These are phyloP conservation scores for Boechera stricta DNA, from an alignment of 345 rosid species.

Conservation along the genomic window DNA sequence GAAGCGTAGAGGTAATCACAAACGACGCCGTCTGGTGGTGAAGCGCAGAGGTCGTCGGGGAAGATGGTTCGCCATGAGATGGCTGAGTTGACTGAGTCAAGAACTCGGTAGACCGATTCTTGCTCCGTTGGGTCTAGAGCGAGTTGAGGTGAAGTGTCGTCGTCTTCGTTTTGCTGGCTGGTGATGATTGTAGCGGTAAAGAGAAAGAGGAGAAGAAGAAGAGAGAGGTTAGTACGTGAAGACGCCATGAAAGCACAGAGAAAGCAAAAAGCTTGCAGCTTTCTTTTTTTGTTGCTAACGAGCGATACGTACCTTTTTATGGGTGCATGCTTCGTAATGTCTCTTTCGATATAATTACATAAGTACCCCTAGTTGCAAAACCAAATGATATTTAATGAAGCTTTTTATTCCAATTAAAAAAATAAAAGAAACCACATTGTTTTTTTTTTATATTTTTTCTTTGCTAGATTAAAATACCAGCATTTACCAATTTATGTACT, in stretches of 20 bases:
- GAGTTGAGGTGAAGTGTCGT: conserved; percentile 33
- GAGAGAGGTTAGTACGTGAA: conserved; percentile 14
- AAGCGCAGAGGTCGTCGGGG: conserved; percentile 66
- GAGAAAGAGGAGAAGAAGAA: conserved; percentile 40
- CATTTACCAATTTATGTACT: not conserved
- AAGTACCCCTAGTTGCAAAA: not conserved
- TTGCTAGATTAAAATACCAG: not conserved
- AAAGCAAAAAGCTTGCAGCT: conserved; percentile 14
- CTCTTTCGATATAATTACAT: not conserved
- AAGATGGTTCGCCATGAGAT: conserved; percentile 64
- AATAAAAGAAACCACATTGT: not conserved
- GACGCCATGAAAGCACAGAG: conserved; percentile 42
- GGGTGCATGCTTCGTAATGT: conserved; percentile 22
- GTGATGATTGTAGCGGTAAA: conserved; percentile 27
- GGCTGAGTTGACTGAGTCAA: conserved; percentile 57
- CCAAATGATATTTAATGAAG: not conserved
- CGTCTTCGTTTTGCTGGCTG: conserved; percentile 37
- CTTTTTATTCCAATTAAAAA: not conserved
- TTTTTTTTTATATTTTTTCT: not conserved
- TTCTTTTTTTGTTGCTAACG: conserved; percentile 29
- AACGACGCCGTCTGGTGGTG: conserved; percentile 71
- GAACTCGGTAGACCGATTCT: conserved; percentile 58
- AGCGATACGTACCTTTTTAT: conserved; percentile 41
- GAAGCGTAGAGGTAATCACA: conserved; percentile 53
- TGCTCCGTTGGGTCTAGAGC: conserved; percentile 60